phyloP scores from a whole-genome alignment of 352 stramenopile species.

The Globisporangium echinulatum region DNA sequence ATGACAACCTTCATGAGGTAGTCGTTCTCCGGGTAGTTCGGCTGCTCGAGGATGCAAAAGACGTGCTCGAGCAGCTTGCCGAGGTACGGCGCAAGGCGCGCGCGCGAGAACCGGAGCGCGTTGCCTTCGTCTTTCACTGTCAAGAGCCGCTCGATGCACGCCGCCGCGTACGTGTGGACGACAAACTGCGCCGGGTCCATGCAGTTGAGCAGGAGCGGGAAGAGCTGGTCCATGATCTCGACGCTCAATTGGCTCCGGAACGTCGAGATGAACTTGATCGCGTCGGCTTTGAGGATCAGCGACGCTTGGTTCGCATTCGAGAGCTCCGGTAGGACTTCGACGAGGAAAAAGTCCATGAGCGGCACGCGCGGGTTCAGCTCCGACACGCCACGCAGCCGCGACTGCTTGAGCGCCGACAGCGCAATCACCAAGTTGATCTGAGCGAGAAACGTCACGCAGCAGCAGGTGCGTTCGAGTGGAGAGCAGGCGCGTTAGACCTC shows the following conservation, averaged over 20 bases:
- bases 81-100: slow-evolving; percentile 88
- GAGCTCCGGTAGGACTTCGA: slow-evolving; percentile 92
- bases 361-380: slow-evolving; percentile 93
- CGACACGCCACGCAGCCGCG: slow-evolving; percentile 88
- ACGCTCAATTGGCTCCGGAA: slow-evolving; percentile 96
- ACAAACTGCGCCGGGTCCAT: slow-evolving; percentile 88
- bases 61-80: slow-evolving; percentile 91
- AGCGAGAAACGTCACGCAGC: no score
- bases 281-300: slow-evolving; percentile 94
- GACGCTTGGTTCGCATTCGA: slow-evolving; percentile 75
- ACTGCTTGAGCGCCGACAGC: slow-evolving; percentile 93
- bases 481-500: not conserved
- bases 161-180: slow-evolving; percentile 97
- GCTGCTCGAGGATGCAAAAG: slow-evolving; percentile 94
- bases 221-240: slow-evolving; percentile 89
- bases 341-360: slow-evolving; percentile 95
- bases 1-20: slow-evolving; percentile 99
- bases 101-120: slow-evolving; percentile 69
- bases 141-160: slow-evolving; percentile 94
- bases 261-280: slow-evolving; percentile 98
- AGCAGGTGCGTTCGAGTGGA: no score
- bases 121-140: slow-evolving; percentile 88
- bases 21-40: slow-evolving; percentile 95
- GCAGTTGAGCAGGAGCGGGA: slow-evolving; percentile 89
- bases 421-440: slow-evolving; percentile 94